Evolutionary conservation across 306 rosid genomes (phyloP).

Genomic region (Dalbergia oliveri): DNA sequence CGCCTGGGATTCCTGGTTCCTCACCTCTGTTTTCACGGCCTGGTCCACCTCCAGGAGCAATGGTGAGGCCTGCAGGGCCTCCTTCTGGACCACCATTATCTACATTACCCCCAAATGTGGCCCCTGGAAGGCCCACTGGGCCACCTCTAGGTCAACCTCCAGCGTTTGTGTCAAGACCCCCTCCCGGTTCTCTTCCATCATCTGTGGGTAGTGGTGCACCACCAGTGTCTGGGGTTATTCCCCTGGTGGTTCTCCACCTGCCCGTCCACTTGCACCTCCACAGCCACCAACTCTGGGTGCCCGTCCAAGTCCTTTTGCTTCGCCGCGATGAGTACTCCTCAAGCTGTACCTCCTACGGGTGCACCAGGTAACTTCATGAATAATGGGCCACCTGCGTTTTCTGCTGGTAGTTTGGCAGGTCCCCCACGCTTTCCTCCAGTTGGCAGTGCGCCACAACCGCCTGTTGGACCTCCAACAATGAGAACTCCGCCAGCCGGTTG

Average conservation of each 20-base stretch:
- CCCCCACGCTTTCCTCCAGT: slow-evolving; percentile 69
- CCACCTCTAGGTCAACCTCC: slow-evolving; percentile 58
- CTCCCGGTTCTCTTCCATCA: slow-evolving; percentile 59
- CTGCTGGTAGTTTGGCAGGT: slow-evolving; percentile 58
- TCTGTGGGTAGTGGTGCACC: slow-evolving; percentile 45
- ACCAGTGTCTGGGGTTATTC: slow-evolving; percentile 60
- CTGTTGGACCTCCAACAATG: slow-evolving; percentile 66
- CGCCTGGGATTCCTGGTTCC: slow-evolving; percentile 58
- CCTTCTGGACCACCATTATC: slow-evolving; percentile 63
- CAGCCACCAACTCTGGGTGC: slow-evolving; percentile 47
- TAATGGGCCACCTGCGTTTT: slow-evolving; percentile 82
- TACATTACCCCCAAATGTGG: slow-evolving; percentile 53
- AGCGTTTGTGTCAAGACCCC: slow-evolving; percentile 61
- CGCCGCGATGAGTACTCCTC: slow-evolving; percentile 57
- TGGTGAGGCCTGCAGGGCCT: slow-evolving; percentile 62
- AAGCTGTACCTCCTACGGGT: slow-evolving; percentile 46
- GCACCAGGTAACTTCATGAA: slow-evolving; percentile 65
- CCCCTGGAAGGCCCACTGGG: slow-evolving; percentile 55
- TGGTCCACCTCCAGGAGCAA: slow-evolving; percentile 70
- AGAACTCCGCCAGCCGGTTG: slow-evolving; percentile 62
- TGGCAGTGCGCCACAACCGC: slow-evolving; percentile 56
- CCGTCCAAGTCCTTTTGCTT: slow-evolving; percentile 57
- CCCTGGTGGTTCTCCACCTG: slow-evolving; percentile 58
- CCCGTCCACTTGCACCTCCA: slow-evolving; percentile 54
- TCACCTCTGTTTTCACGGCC: slow-evolving; percentile 71